Percentiles rank a stretch among this genome's conserved stretches.
These are phyloP conservation scores for Podospora conica DNA, from an alignment of 495 filamentous ascomycete species.

Conservation along the genomic window DNA sequence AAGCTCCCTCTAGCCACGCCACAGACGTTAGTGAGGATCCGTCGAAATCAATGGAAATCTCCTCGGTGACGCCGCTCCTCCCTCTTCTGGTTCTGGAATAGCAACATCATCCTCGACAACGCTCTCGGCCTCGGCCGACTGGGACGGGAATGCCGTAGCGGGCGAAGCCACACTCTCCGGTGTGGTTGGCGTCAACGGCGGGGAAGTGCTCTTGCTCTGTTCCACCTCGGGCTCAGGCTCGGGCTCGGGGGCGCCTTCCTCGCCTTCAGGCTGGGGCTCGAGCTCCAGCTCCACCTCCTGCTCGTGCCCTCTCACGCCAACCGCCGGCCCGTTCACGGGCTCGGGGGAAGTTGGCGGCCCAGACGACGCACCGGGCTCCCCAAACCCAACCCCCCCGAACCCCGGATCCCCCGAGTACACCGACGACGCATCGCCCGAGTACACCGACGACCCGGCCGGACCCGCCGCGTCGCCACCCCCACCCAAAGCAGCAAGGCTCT, in stretches of 20 bases:
- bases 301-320: not conserved
- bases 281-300: not conserved
- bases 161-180: not conserved
- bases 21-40: not conserved
- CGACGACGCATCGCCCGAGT: not conserved
- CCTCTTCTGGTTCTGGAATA: not conserved
- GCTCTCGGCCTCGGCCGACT: not conserved
- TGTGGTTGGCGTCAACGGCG: not conserved
- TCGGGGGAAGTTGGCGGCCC: not conserved
- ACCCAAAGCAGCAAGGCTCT: not conserved
- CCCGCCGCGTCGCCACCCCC: not conserved
- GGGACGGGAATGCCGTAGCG: not conserved
- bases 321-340: not conserved
- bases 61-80: not conserved
- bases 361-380: not conserved
- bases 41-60: not conserved
- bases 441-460: not conserved
- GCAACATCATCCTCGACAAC: not conserved
- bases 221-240: not conserved
- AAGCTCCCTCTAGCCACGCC: conserved; percentile 16
- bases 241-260: not conserved
- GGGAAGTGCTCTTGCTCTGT: not conserved
- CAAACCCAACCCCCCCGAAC: not conserved
- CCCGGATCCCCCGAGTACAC: not conserved
- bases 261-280: not conserved